Conservation (phyloP, 768 basidiomycete genomes). For the Rhodotorula taiwanensis region DNA sequence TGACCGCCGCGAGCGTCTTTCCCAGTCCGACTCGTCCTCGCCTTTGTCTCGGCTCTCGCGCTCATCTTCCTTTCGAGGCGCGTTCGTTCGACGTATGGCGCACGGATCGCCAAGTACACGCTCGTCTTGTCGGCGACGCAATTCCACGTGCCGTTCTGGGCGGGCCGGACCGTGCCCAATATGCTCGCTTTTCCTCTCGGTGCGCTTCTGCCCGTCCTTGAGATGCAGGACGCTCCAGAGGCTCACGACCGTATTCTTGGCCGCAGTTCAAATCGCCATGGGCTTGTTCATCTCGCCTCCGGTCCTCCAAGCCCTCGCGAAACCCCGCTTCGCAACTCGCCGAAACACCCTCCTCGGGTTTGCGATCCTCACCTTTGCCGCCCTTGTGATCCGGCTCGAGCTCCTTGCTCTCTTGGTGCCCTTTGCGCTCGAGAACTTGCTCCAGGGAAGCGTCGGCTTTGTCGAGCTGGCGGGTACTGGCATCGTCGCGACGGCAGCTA, state of each 20-base stretch:
- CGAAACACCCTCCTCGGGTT: constrained; percentile 50
- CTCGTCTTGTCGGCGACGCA: constrained; percentile 67
- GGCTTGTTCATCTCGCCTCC: constrained; percentile 14
- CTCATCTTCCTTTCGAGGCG: constrained; percentile 62
- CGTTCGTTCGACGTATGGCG: constrained; percentile 60
- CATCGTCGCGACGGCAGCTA: constrained; percentile 52
- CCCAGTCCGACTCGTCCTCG: constrained; percentile 67
- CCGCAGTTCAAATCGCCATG: constrained; percentile 36
- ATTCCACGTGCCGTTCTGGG: constrained; percentile 90
- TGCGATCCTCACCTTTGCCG: constrained; percentile 58
- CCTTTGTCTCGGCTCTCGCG: constrained; percentile 57
- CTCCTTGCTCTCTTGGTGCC: constrained; percentile 61
- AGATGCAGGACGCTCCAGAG: constrained; percentile 1
- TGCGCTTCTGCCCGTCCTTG: constrained; percentile 42
- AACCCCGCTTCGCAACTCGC: constrained; percentile 33
- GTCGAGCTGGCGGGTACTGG: constrained; percentile 18
- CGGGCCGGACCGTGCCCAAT: constrained; percentile 87
- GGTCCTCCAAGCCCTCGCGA: constrained; percentile 45
- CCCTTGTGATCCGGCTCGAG: constrained; percentile 74
- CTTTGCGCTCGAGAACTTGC: constrained; percentile 45
- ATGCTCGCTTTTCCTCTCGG: constrained; percentile 81
- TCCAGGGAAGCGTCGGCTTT: constrained; percentile 3
- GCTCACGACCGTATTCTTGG: too few relatives aligned
- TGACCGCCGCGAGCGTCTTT: neutral
- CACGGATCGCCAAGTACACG: constrained; percentile 55